A percentile compares a stretch with the other conserved stretches of the same genome.
phyloP scores from a whole-genome alignment of 2,329 filamentous ascomycete genomes.

The Cyclaneusma minus region DNA sequence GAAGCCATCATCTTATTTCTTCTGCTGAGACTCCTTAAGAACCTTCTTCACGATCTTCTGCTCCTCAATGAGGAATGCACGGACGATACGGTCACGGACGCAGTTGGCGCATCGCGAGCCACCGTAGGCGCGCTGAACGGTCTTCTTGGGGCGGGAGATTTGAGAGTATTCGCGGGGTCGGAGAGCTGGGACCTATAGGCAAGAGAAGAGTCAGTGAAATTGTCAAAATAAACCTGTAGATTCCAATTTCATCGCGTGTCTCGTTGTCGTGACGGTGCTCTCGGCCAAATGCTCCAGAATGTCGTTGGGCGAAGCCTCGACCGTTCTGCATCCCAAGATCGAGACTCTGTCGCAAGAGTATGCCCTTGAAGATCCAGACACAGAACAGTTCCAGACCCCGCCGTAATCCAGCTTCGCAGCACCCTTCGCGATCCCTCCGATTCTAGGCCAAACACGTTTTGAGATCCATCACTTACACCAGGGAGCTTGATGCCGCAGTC shows the following conservation, averaged over 20 bases:
- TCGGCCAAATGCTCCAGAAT: too few relatives aligned
- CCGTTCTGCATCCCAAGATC: too few relatives aligned
- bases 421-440: constrained; percentile 1
- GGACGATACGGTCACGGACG: constrained; percentile 93
- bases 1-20: constrained; percentile 17
- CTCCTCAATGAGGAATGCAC: constrained; percentile 99
- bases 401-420: constrained; percentile 1
- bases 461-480: constrained; percentile 58
- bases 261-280: too few relatives aligned
- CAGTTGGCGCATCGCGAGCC: constrained; percentile 98
- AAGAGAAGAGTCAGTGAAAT: too few relatives aligned
- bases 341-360: too few relatives aligned
- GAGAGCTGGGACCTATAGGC: constrained; percentile 71
- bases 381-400: constrained; percentile 2
- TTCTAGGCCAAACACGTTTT: constrained; percentile 1
- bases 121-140: constrained; percentile 94
- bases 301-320: too few relatives aligned
- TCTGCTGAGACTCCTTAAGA: constrained; percentile 90
- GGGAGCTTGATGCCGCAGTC: constrained; percentile 97
- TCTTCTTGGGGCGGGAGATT: constrained; percentile 98
- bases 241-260: too few relatives aligned
- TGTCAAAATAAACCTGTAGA: too few relatives aligned
- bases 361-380: too few relatives aligned
- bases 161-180: constrained; percentile 95
- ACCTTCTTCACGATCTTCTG: constrained; percentile 99